A percentile compares a stretch with the other conserved stretches of the same genome.
Evolutionary conservation across 2,329 filamentous ascomycete genomes (phyloP).

Genomic region (Biscogniauxia mediterranea): DNA sequence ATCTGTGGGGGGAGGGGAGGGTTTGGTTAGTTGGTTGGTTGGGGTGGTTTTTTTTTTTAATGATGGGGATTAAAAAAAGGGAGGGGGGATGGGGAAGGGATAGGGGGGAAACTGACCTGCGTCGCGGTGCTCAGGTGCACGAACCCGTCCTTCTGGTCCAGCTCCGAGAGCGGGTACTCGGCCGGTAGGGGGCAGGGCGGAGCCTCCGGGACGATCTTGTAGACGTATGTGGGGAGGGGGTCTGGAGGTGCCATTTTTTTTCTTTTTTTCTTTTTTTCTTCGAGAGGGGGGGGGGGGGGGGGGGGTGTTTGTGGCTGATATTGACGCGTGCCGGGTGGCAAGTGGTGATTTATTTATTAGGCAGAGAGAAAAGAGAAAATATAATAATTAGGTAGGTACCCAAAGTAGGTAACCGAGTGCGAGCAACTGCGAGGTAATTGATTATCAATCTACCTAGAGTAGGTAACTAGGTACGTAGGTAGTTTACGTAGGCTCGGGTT

Average conservation of each 20-base stretch:
- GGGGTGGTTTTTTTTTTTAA: conserved; percentile 1
- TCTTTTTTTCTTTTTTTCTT: background rate
- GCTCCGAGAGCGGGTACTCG: conserved; percentile 55
- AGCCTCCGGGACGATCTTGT: conserved; percentile 58
- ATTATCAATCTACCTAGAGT: too few species aligned
- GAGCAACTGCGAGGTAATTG: too few species aligned
- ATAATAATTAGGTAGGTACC: too few species aligned
- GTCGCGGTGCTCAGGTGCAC: conserved; percentile 57
- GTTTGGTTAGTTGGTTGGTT: background rate
- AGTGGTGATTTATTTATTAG: too few species aligned
- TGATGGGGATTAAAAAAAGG: background rate
- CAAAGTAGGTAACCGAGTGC: too few species aligned
- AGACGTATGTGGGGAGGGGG: conserved; percentile 46
- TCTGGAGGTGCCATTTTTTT: background rate
- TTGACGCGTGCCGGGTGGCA: too few species aligned
- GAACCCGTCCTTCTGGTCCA: conserved; percentile 60
- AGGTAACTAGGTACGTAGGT: too few species aligned
- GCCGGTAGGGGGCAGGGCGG: conserved; percentile 54
- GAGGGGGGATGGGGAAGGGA: background rate
- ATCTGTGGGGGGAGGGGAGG: conserved; percentile 20
- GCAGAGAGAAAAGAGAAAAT: too few species aligned
- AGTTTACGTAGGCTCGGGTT: too few species aligned
- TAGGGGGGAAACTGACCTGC: conserved; percentile 42
- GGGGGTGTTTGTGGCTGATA: too few species aligned
- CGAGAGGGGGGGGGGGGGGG: background rate